A percentile compares a stretch with the other conserved stretches of the same genome.
phyloP scores from a whole-genome alignment of 1,139 yeast genomes.

The Saccharomyces hybrid region DNA sequence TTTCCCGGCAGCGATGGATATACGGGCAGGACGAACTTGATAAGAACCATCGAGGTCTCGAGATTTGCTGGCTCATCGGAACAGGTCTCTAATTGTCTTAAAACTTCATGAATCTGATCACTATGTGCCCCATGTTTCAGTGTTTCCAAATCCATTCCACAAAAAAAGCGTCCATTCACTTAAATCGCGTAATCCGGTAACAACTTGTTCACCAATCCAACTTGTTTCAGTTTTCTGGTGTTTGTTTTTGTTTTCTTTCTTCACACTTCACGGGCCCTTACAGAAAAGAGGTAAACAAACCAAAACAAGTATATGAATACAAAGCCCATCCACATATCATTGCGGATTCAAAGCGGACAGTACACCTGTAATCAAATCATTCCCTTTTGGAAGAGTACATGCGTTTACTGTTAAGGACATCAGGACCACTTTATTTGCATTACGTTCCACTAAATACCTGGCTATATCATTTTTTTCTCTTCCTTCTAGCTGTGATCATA shows the following conservation, averaged over 20 bases:
- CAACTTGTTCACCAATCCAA: not conserved
- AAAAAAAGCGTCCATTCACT: not conserved
- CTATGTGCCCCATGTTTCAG: not conserved
- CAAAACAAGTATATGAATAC: not conserved
- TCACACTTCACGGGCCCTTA: not conserved
- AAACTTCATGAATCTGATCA: not conserved
- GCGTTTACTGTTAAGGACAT: not conserved
- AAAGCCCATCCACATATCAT: not conserved
- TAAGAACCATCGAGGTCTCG: slow-evolving; percentile 15
- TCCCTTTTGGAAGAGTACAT: not conserved
- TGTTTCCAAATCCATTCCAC: not conserved
- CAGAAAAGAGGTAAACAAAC: slow-evolving; percentile 1
- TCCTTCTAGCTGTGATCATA: not conserved
- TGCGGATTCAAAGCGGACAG: not conserved
- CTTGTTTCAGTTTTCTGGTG: not conserved
- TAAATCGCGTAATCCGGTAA: not conserved
- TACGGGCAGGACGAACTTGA: slow-evolving; percentile 21
- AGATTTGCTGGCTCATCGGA: slow-evolving; percentile 5
- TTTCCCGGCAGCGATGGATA: slow-evolving; percentile 17
- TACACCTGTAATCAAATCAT: not conserved
- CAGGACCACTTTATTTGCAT: not conserved
- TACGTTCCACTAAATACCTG: not conserved
- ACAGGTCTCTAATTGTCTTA: not conserved
- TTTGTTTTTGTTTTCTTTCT: not conserved
- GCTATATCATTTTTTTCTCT: slow-evolving; percentile 1